Evolutionary conservation across 495 filamentous ascomycete genomes (phyloP), one percentile per base, ranked within the genome.

Genomic region (Xeromyces bisporus): DNA sequence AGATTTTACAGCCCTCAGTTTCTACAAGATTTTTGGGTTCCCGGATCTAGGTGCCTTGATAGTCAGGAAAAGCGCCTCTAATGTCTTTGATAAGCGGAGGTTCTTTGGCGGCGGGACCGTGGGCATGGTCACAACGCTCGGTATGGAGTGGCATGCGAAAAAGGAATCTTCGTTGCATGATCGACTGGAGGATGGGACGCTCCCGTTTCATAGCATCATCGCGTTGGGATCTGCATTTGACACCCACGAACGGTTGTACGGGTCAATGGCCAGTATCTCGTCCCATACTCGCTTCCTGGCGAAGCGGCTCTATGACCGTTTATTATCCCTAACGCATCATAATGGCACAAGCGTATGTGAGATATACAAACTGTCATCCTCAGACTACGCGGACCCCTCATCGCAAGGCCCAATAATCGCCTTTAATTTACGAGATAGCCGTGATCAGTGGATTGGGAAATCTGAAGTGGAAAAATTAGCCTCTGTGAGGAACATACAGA

Each of bases 21-120:
- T 96, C 42, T 91, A 93, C 53, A 96, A 96, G 52, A 89, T 96
- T 14, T 96, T 94, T 48, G 87, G 87, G 3, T 93, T 93, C 42
- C 87, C 87, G 0, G 82, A 96, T 44, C 56, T 96, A 0, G 87
- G 87, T 5, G 87, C 76, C 3, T 57, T 96, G 47, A 77, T 96
- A 31, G 75, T 94, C 6, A 68, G 77, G 25, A 82, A 83, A 37
- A 62, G 62, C 20, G 65, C 77, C n/a, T 71, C 63, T 1, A 44
- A 56, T 14, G 56, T 78, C 1, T 70, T 93, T 25, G 50, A 57
- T 23, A 56, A 62, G 15, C 69, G 83, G 26, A 67, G 55, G 40
- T 96, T 87, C 44, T 96, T 96, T 48, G 87, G 87, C 2, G 87
- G 87, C n/a, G 87, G 87, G 4, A 96, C 87, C 0, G 86, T 93